Percentiles rank a stretch among this genome's conserved stretches.
phyloP scores from a whole-genome alignment of 2,329 filamentous ascomycete genomes.

The Drechslera avenae region DNA sequence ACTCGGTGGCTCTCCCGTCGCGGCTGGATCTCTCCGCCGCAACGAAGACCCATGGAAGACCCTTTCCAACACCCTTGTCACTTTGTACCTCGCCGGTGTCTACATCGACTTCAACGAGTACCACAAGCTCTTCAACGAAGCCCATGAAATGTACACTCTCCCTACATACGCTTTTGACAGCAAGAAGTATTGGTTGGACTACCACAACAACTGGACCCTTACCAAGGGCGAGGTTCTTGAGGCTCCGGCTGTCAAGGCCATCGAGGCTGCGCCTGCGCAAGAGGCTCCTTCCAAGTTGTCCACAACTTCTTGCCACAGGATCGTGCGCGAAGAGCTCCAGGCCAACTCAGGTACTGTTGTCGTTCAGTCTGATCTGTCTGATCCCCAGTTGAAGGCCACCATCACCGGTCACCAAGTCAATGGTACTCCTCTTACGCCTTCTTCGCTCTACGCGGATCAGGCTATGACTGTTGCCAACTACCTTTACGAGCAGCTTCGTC shows the following conservation, averaged over 20 bases:
- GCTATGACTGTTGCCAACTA: conserved; percentile 70
- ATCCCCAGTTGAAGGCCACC: conserved; percentile 65
- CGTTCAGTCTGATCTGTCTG: conserved; percentile 69
- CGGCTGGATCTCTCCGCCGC: conserved; percentile 66
- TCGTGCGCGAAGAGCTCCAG: conserved; percentile 67
- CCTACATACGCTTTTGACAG: conserved; percentile 71
- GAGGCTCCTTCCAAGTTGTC: conserved; percentile 60
- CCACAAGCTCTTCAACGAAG: conserved; percentile 64
- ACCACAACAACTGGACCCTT: conserved; percentile 72
- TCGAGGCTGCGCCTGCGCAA: conserved; percentile 48
- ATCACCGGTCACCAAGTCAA: conserved; percentile 72
- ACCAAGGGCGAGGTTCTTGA: conserved; percentile 66
- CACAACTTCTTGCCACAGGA: conserved; percentile 68
- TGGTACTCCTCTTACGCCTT: conserved; percentile 68
- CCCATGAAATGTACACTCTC: conserved; percentile 66
- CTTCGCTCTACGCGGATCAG: conserved; percentile 67
- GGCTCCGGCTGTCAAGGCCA: conserved; percentile 46
- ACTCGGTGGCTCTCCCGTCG: conserved; percentile 60
- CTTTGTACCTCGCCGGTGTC: conserved; percentile 66
- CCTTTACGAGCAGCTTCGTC: conserved; percentile 67
- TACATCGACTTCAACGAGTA: conserved; percentile 73
- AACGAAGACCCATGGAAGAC: conserved; percentile 69
- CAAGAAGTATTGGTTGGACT: conserved; percentile 75
- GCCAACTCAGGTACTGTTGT: conserved; percentile 64
- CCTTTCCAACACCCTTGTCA: conserved; percentile 61